Evolutionary conservation across 2,329 filamentous ascomycete species (phyloP).

Genomic region (Pseudogymnoascus sp.): DNA sequence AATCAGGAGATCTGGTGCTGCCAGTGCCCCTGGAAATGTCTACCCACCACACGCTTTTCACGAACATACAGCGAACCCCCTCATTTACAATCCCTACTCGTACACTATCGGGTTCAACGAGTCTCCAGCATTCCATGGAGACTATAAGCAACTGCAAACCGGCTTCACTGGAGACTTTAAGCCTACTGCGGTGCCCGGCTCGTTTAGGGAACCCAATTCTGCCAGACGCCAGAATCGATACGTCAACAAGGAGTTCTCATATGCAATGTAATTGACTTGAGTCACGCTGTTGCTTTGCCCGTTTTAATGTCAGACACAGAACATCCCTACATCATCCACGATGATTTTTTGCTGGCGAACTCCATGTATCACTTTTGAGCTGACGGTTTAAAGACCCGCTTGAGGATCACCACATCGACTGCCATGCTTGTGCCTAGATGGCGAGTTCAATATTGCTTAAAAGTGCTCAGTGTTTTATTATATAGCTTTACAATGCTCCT

Average conservation of each 20-base stretch:
- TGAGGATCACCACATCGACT: neutral
- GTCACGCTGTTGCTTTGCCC: neutral
- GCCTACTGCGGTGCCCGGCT: neutral
- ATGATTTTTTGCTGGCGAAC: neutral
- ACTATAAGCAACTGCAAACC: conserved; percentile 13
- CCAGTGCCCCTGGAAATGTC: conserved; percentile 19
- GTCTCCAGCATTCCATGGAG: neutral
- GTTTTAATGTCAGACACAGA: neutral
- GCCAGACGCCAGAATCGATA: neutral
- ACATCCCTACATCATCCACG: neutral
- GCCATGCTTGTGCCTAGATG: neutral
- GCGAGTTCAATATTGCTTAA: neutral
- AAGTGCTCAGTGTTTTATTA: neutral
- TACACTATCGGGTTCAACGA: conserved; percentile 19
- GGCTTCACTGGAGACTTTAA: conserved; percentile 18
- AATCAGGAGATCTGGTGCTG: conserved; percentile 14
- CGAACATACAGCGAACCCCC: conserved; percentile 24
- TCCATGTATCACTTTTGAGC: neutral
- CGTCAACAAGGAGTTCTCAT: neutral
- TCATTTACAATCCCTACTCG: conserved; percentile 22
- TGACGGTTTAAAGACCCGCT: neutral
- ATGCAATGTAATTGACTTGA: neutral
- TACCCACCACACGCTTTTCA: conserved; percentile 24
- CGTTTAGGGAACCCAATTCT: neutral
- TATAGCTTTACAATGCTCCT: conserved; percentile 4